Conservation (phyloP, 2,329 filamentous ascomycete genomes). For the Aspergillus alliaceus region DNA sequence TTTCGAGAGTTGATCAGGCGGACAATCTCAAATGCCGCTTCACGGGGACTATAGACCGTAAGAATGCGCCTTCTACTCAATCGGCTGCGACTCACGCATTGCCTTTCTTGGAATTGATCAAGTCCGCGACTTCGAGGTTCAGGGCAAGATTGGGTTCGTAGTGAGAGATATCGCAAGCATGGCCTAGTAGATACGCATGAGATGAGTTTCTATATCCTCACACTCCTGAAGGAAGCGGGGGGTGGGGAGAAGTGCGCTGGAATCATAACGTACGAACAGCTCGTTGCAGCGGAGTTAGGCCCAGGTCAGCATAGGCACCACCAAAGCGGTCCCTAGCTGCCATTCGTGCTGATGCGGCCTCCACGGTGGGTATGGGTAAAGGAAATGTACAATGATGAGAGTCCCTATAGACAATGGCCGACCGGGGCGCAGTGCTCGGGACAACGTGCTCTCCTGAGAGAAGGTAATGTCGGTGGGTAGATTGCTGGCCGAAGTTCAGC, state of each 20-base stretch:
- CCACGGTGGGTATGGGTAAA: conserved; percentile 60
- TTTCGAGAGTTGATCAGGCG: conserved; percentile 96
- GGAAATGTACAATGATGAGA: conserved; percentile 3
- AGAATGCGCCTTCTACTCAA: conserved; percentile 19
- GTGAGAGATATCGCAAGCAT: conserved; percentile 94
- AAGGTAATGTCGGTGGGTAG: neutral
- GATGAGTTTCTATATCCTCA: conserved; percentile 2
- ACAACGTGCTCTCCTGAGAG: neutral
- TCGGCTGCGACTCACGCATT: conserved; percentile 60
- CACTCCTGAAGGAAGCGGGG: neutral
- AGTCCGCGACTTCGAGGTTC: conserved; percentile 92
- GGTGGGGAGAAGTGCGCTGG: neutral
- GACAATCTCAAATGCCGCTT: conserved; percentile 90
- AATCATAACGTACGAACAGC: conserved; percentile 67
- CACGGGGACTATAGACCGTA: conserved; percentile 65
- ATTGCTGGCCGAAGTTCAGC: neutral
- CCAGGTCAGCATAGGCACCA: conserved; percentile 74
- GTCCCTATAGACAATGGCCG: neutral
- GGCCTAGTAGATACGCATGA: conserved; percentile 54
- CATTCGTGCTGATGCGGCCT: conserved; percentile 93
- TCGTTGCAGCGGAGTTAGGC: conserved; percentile 84
- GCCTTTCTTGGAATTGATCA: conserved; percentile 97
- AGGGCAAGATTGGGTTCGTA: conserved; percentile 96
- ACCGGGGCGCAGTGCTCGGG: neutral
- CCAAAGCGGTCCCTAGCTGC: conserved; percentile 92